These are phyloP conservation scores for Metschnikowia orientalis DNA, from an alignment of 805 yeast genomes.

Conservation along the genomic window DNA sequence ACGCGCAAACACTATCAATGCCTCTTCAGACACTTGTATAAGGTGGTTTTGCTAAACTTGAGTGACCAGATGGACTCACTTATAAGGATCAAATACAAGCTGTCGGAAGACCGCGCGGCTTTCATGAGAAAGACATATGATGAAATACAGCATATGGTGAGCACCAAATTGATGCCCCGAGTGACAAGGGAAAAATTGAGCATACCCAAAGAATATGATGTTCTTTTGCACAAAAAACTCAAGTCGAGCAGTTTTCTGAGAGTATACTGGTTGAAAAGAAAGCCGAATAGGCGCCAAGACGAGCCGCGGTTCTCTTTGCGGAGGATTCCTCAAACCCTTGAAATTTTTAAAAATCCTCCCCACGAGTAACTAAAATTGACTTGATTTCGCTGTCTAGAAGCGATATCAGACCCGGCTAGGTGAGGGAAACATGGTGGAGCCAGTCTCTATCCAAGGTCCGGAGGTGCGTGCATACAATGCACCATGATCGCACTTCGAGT, in stretches of 20 bases:
- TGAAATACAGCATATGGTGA: slow-evolving; percentile 27
- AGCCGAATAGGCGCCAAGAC: slow-evolving; percentile 3
- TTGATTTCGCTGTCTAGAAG: too few species aligned
- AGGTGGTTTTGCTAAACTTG: slow-evolving; percentile 34
- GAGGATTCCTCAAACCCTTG: background rate
- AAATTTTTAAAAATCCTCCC: background rate
- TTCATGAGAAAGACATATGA: slow-evolving; percentile 26
- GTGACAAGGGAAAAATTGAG: slow-evolving; percentile 15
- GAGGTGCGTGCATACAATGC: background rate
- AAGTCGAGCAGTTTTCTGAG: slow-evolving; percentile 25
- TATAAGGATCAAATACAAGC: slow-evolving; percentile 32
- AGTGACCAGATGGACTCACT: slow-evolving; percentile 37
- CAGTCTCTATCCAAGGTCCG: too few species aligned
- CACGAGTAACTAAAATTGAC: background rate
- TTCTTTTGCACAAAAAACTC: slow-evolving; percentile 26
- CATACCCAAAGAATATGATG: slow-evolving; percentile 18
- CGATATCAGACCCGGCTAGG: too few species aligned
- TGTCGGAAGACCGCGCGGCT: slow-evolving; percentile 23
- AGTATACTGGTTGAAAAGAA: slow-evolving; percentile 27
- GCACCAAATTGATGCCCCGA: slow-evolving; percentile 24
- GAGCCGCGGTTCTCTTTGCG: background rate
- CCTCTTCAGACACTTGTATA: slow-evolving; percentile 32
- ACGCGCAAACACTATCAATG: slow-evolving; percentile 21
- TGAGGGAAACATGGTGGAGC: too few species aligned
- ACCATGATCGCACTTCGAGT: background rate